Evolutionary conservation across 2,329 filamentous ascomycete genomes (phyloP).

Genomic region (Pseudopithomyces maydicus): DNA sequence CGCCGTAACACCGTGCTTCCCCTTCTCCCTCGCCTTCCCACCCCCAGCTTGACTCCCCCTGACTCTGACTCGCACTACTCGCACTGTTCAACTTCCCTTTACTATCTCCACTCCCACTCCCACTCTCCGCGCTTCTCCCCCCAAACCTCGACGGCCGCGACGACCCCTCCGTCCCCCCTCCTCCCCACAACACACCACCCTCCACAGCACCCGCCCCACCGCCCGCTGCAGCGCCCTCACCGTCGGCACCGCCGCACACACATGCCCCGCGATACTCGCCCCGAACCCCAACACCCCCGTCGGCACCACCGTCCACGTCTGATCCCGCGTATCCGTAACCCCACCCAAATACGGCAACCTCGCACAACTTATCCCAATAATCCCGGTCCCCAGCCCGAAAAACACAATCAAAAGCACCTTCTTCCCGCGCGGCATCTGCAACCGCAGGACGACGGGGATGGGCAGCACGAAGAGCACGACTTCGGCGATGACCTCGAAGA

Average conservation of each 20-base stretch:
- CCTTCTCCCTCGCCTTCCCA: too few species aligned
- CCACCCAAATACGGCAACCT: not conserved
- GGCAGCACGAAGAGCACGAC: slow-evolving; percentile 1
- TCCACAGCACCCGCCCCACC: not conserved
- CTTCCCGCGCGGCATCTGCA: not conserved
- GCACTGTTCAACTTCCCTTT: too few species aligned
- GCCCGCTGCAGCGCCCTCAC: not conserved
- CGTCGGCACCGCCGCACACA: not conserved
- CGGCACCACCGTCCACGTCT: not conserved
- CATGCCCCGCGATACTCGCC: not conserved
- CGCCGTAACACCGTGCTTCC: too few species aligned
- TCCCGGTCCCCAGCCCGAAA: not conserved
- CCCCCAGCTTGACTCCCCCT: too few species aligned
- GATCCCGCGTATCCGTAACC: not conserved
- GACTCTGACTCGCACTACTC: too few species aligned
- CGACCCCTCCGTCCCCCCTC: too few species aligned
- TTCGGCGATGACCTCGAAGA: not conserved
- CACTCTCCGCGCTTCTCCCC: too few species aligned
- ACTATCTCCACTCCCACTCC: too few species aligned
- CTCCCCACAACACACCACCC: too few species aligned
- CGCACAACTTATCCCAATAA: not conserved
- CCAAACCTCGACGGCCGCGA: too few species aligned
- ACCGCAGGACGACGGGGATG: not conserved
- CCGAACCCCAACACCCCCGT: not conserved
- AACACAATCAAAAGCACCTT: not conserved